Base-by-base conservation (phyloP, 345 rosid genomes). In the Physaria fendleri region DNA sequence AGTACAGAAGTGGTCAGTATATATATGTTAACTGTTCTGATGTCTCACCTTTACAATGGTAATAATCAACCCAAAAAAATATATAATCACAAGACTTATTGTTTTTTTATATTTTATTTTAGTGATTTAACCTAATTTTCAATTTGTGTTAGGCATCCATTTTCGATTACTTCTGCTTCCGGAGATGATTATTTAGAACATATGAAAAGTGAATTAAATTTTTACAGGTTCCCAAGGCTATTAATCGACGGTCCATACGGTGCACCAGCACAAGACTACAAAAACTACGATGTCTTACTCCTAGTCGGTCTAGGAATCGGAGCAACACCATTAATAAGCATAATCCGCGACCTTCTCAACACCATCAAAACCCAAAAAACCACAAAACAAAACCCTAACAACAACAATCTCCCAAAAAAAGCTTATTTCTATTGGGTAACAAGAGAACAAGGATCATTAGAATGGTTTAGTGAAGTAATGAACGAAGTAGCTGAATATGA, bases 341-440 rank as follows among this genome's bases (percentile, higher is more conserved):
- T 88, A 43, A 71, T 85, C 14, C 85, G 82, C 38, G 94, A 85
- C 53, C 79, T 85, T 5, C 85, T 85, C 14, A 89, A 82, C 77
- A 89, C 82, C 81, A 85, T 83, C 49, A 88, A 83, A 71, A 84
- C 68, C 22, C 73, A 81, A 8, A 81, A 79, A 29, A 82, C 82
- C 6, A 32, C 57, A 0, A 84, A 72, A 64, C 68, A 76, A 61
- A 82, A 74, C 37, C 16, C 8, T 0, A n/a, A n/a, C n/a, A 33
- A 40, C 8, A 72, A 77, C 24, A 52, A 57, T 29, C 71, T 55
- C 44, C 28, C 90, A 1, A 71, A 78, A 44, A 74, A 76, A 67
- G 90, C 90, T 22, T 88, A 85, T 45, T 85, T 88, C 65, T 88
- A 85, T 14, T 88, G 93, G 96, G 90, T 85, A 24, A 88, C 96